Evolutionary conservation across 192 early-diverging fungal species (phyloP).

Genomic region (Gonapodya prolifera): DNA sequence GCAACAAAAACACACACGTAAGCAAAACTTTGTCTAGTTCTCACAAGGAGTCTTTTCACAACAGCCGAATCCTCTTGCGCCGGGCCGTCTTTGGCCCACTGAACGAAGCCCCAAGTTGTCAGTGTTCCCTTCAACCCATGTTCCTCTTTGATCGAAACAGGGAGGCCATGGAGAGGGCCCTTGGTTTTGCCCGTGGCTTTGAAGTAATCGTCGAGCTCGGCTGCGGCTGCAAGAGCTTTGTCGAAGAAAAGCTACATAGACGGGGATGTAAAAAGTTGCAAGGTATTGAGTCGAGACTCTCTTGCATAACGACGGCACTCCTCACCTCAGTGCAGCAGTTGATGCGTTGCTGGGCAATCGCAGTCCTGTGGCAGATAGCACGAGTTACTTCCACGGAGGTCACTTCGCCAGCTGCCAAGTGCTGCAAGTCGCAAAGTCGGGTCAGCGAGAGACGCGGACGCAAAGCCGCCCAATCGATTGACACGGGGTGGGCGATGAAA

Average conservation of each 20-base stretch:
- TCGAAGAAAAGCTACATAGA: background rate
- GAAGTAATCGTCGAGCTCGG: background rate
- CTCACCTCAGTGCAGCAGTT: background rate
- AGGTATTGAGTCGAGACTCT: no score
- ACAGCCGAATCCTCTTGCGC: background rate
- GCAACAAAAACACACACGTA: no score
- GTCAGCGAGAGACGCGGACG: background rate
- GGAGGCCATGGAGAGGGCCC: conserved; percentile 5
- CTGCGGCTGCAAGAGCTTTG: background rate
- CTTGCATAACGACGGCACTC: no score
- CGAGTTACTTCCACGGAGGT: background rate
- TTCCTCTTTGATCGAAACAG: conserved; percentile 5
- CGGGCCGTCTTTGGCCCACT: background rate
- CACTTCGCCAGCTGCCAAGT: background rate
- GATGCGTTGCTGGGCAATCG: background rate
- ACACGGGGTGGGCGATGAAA: background rate
- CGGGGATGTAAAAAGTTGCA: no score
- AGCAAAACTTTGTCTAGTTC: no score
- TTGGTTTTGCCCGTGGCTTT: background rate
- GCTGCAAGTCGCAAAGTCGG: background rate
- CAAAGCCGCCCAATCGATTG: background rate
- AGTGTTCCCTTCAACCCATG: background rate
- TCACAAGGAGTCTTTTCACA: background rate
- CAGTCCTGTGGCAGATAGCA: background rate
- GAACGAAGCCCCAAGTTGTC: conserved; percentile 1